Evolutionary conservation across 176 grass and related monocot genomes (phyloP).

Genomic region (Echinochloa phyllopogon): DNA sequence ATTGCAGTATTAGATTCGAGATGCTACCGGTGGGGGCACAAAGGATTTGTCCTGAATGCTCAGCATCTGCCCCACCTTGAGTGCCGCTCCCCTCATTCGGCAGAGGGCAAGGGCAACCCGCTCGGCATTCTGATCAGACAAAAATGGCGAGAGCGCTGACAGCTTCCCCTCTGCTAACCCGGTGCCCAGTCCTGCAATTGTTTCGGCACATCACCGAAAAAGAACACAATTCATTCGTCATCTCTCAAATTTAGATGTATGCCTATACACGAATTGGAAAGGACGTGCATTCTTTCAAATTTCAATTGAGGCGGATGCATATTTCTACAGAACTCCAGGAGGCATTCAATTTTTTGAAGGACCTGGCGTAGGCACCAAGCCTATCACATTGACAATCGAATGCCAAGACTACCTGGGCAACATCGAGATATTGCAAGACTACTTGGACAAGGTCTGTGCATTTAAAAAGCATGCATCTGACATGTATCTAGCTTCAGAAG

Average conservation of each 20-base stretch:
- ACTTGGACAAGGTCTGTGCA: constrained; percentile 53
- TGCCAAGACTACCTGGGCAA: constrained; percentile 61
- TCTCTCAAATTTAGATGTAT: constrained; percentile 6
- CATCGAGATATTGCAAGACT: constrained; percentile 48
- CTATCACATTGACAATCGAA: constrained; percentile 44
- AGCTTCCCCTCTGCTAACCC: constrained; percentile 71
- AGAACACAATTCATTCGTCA: constrained; percentile 29
- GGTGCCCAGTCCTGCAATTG: constrained; percentile 74
- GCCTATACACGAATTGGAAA: constrained; percentile 5
- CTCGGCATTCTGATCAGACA: constrained; percentile 95
- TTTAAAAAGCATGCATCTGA: not conserved
- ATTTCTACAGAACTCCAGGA: constrained; percentile 53
- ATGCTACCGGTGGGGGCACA: constrained; percentile 79
- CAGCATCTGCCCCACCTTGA: constrained; percentile 94
- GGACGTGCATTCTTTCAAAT: not conserved
- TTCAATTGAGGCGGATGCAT: not conserved
- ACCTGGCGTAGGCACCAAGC: constrained; percentile 44
- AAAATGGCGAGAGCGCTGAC: constrained; percentile 78
- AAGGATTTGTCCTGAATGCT: constrained; percentile 97
- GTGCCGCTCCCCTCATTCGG: constrained; percentile 88
- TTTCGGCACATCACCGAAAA: constrained; percentile 11
- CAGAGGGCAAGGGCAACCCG: constrained; percentile 84
- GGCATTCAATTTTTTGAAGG: constrained; percentile 61
- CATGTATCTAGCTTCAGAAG: constrained; percentile 14
- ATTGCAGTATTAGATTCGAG: not conserved